Evolutionary conservation across 306 rosid genomes (phyloP), one percentile per base, ranked within the genome.

Genomic region (Prunus fruticosa): DNA sequence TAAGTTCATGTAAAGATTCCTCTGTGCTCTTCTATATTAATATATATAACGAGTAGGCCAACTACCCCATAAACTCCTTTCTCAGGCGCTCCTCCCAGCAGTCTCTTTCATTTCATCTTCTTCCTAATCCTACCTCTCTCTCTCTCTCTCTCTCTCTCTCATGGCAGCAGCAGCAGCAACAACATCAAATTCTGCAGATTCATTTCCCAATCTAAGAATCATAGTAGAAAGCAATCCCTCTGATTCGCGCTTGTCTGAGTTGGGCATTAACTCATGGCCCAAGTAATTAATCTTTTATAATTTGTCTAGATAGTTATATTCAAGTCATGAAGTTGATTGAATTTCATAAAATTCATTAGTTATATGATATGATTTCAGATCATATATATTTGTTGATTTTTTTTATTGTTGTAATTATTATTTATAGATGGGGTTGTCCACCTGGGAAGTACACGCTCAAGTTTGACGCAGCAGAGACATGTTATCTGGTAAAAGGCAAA

Each of bases 361-460:
- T 30, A 38, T 38, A 7, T 38, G 43, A 38, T 38, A 38, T 38
- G 43, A 38, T 38, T 38, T 38, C 43, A 38, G 43, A 7, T 38
- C 43, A 7, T 38, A 7, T 38, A 38, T 38, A 38, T 38, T 6
- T 38, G 8, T 38, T 38, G 8, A 6, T 7, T 38, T 38, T 38
- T 34, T 38, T 38, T 0, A 38, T 38, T 38, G 34, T 73, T 41
- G 2, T 22, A 15, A 1, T 18, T 46, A 19, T 4, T 6, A 23
- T 13, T 51, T 56, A 6, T 30, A 93, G 98, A 85, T 91, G 93
- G 98, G 97, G 96, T n/a, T 93, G 98, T 45, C 90, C 97, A 3
- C 94, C 98, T 1, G 98, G 98, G 62, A 93, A 91, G 77, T 93
- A 88, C 76, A 90, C 90, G 56, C 65, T 93, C 38, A 93, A 91